Conservation (phyloP, 441 rosid genomes). For the Croton laevigatus region DNA sequence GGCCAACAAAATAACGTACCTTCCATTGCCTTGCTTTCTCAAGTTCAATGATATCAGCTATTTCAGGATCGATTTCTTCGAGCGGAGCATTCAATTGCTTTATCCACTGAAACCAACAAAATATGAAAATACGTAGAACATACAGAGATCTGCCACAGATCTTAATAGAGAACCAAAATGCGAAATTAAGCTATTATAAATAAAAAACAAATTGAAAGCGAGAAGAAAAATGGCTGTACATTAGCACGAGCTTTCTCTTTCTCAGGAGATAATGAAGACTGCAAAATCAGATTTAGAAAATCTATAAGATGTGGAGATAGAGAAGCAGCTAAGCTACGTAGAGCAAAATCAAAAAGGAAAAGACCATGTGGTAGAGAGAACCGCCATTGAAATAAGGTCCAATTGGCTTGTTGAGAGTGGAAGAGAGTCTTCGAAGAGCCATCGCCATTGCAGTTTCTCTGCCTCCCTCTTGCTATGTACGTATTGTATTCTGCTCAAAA, state of each 20-base stretch:
- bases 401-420: constrained; percentile 43
- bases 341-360: not conserved
- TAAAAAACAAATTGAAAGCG: not conserved
- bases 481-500: not conserved
- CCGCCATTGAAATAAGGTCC: constrained; percentile 35
- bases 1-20: constrained; percentile 32
- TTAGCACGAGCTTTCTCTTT: constrained; percentile 57
- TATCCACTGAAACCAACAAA: constrained; percentile 55
- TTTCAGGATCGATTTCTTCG: constrained; percentile 81
- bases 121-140: not conserved
- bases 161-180: not conserved
- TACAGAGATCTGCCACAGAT: not conserved
- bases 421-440: constrained; percentile 66
- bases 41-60: constrained; percentile 79
- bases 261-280: constrained; percentile 57
- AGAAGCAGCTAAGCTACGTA: not conserved
- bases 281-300: constrained; percentile 19
- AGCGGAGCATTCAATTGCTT: constrained; percentile 79
- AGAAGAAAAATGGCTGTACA: constrained; percentile 29
- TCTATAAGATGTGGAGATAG: not conserved
- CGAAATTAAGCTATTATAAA: not conserved
- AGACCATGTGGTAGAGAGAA: constrained; percentile 47
- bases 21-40: constrained; percentile 99
- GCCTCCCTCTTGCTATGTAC: no score
- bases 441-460: constrained; percentile 45